These are phyloP conservation scores for Gypsophila paniculata DNA, from an alignment of 179 eudicot species.

Conservation along the genomic window DNA sequence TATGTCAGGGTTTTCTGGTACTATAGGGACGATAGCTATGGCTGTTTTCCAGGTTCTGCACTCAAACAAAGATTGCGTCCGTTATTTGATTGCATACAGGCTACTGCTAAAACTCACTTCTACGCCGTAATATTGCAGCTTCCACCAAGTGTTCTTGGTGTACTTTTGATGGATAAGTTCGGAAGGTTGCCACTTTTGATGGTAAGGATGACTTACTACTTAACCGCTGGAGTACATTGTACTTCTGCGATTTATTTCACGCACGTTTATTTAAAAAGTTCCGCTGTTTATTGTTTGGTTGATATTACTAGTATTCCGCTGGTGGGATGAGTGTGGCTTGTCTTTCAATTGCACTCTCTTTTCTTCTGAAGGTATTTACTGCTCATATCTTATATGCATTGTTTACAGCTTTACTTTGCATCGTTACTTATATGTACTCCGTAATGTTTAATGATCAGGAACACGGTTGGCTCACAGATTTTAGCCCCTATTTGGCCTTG, in stretches of 20 bases:
- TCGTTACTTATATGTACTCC: no score
- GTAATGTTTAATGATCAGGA: no score
- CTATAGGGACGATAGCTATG: slow-evolving; percentile 28
- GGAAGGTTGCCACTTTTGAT: slow-evolving; percentile 49
- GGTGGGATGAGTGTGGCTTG: no score
- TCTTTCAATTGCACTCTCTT: no score
- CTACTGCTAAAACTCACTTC: slow-evolving; percentile 33
- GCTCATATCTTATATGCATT: no score
- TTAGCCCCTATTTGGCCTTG: no score
- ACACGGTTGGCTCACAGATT: no score
- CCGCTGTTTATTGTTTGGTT: neutral
- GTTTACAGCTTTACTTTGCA: no score
- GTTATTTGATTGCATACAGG: slow-evolving; percentile 5
- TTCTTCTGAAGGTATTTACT: no score
- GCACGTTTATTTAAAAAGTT: no score
- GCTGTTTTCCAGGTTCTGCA: slow-evolving; percentile 38
- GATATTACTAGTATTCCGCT: slow-evolving; percentile 29
- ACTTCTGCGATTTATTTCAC: slow-evolving; percentile 17
- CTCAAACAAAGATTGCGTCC: neutral
- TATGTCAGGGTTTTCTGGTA: slow-evolving; percentile 36
- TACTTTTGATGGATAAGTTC: slow-evolving; percentile 38
- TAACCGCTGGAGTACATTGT: no score
- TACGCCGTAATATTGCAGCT: no score
- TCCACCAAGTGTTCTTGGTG: slow-evolving; percentile 30
- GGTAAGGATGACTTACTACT: slow-evolving; percentile 29